Evolutionary conservation across 208 protist species (phyloP), one percentile per base, ranked within the genome.

Genomic region (Trypanosoma congolense): DNA sequence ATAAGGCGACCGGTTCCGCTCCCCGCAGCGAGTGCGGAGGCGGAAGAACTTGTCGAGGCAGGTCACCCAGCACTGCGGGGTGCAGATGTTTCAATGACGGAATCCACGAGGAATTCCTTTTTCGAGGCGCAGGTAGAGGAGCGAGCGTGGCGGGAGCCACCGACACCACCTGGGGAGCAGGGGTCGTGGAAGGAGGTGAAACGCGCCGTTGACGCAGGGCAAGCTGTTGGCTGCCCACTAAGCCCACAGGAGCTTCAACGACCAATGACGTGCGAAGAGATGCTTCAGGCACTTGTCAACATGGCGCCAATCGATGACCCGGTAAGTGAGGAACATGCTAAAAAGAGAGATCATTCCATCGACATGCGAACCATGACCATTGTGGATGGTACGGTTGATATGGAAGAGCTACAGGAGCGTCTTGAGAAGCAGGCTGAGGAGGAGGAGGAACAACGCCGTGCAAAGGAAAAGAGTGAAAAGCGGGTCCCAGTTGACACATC

Each of bases 111-210:
- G 18, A 68, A 63, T 30, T 72, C 77, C 16, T 90, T 94, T 50
- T 61, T 94, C 38, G 78, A 89, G 58, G 66, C 61, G n/a, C 83
- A 91, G 54, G 83, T 94, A 31, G 75, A 90, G 57, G 83, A 92
- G 48, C 83, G 87, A 9, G 80, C 87, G 38, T 94, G 87, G 83
- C 81, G 83, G 18, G 87, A 94, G 73, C 87, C 87, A 45, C 87
- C 87, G 4, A 69, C 65, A 30, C 87, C 87, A 10, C 87, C 87
- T 9, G 87, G 80, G 14, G 87, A 94, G 69, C 46, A 72, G 28
- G 83, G 87, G 50, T 94, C 87, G 18, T 94, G 87, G 83, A 59
- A 73, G n/a, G 87, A 94, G 48, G 81, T 94, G 54, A 85, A 87
- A 57, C 63, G 64, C 9, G 83, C 83, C 4, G 61, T 91, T 42